Conservation (phyloP, 176 grass and related monocot genomes). For the Zizania latifolia region DNA sequence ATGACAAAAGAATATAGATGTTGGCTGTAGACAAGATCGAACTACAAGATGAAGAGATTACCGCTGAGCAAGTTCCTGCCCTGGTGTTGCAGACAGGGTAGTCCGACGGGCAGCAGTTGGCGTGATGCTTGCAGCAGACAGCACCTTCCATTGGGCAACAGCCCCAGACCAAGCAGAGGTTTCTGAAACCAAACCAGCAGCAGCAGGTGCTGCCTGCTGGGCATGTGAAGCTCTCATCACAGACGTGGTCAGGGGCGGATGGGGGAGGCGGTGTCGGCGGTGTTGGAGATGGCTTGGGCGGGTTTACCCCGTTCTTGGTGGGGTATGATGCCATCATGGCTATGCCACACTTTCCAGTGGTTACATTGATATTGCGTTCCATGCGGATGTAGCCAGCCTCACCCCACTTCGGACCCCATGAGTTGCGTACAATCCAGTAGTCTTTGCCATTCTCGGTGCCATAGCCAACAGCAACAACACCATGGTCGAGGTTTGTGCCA, state of each 20-base stretch:
- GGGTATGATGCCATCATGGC: constrained; percentile 61
- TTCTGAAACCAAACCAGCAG: constrained; percentile 49
- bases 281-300: constrained; percentile 23
- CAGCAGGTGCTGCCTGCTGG: constrained; percentile 59
- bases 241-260: background rate
- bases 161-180: constrained; percentile 51
- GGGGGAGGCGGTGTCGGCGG: background rate
- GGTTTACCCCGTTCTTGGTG: constrained; percentile 43
- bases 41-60: no score
- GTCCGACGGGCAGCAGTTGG: constrained; percentile 52
- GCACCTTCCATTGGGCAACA: constrained; percentile 59
- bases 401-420: constrained; percentile 52
- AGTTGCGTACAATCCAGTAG: constrained; percentile 72
- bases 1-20: no score
- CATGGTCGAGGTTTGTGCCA: constrained; percentile 52
- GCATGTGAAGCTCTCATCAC: constrained; percentile 48
- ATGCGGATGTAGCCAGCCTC: constrained; percentile 56
- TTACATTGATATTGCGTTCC: constrained; percentile 32
- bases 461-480: constrained; percentile 50
- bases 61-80: constrained; percentile 27
- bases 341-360: constrained; percentile 61
- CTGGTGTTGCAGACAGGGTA: constrained; percentile 47
- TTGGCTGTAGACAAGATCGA: no score
- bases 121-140: constrained; percentile 53
- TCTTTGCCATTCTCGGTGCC: constrained; percentile 29